A percentile compares a stretch with the other conserved stretches of the same genome.
These are phyloP conservation scores for Arthrobotrys megalospora DNA, from an alignment of 2,329 filamentous ascomycete species.

Conservation along the genomic window DNA sequence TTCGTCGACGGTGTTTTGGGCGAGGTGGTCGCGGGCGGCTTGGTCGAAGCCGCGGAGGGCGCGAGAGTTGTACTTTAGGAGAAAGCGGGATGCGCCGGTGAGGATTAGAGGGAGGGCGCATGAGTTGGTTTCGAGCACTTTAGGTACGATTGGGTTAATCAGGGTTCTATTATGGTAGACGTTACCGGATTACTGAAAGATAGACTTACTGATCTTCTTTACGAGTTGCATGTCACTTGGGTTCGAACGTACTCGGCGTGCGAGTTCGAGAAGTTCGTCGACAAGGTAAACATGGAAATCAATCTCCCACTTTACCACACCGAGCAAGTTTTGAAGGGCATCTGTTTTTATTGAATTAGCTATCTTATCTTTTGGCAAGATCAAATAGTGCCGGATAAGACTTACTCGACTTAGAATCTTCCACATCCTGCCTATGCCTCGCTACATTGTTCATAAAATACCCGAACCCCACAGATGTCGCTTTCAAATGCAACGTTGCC, in stretches of 20 bases:
- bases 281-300: constrained; percentile 64
- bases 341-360: constrained; percentile 39
- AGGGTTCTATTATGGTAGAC: background rate
- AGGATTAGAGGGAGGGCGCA: constrained; percentile 64
- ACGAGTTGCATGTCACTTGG: constrained; percentile 62
- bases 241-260: constrained; percentile 61
- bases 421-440: constrained; percentile 51
- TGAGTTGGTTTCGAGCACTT: constrained; percentile 63
- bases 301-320: constrained; percentile 64
- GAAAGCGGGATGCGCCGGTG: constrained; percentile 63
- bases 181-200: background rate
- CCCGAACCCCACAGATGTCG: constrained; percentile 64
- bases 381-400: background rate
- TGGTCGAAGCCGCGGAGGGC: constrained; percentile 63
- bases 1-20: constrained; percentile 56
- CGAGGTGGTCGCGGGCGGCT: constrained; percentile 62
- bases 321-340: constrained; percentile 63
- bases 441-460: constrained; percentile 64
- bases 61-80: constrained; percentile 64
- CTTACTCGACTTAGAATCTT: constrained; percentile 59
- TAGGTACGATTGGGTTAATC: background rate
- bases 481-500: constrained; percentile 63
- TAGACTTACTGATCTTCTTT: constrained; percentile 62
- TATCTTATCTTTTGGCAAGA: background rate
- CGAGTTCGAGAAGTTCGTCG: constrained; percentile 64